Evolutionary conservation across 192 early-diverging fungal genomes (phyloP).

Genomic region (Umbelopsis ramanniana): DNA sequence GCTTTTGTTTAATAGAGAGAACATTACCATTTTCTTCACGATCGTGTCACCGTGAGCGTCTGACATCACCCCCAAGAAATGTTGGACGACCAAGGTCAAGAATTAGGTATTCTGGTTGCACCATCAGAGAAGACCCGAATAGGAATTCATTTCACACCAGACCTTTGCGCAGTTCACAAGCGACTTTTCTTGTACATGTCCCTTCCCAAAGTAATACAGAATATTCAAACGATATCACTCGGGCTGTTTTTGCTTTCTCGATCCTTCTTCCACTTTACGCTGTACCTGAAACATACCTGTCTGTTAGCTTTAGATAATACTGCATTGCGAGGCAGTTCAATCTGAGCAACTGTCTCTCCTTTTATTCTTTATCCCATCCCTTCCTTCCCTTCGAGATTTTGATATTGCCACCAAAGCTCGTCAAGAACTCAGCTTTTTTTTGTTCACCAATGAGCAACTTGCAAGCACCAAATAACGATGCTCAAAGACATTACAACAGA

Average conservation of each 20-base stretch:
- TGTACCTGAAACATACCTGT: conserved; percentile 14
- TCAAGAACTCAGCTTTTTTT: not conserved
- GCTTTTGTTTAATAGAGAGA: not conserved
- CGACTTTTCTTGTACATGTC: conserved; percentile 3
- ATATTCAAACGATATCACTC: conserved; percentile 6
- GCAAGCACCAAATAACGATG: not conserved
- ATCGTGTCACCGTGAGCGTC: conserved; percentile 22
- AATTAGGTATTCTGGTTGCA: conserved; percentile 14
- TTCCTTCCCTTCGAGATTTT: not conserved
- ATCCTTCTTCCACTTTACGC: not conserved
- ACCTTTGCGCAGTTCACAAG: conserved; percentile 2
- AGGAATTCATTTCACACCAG: conserved; percentile 21
- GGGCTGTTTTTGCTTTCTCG: conserved; percentile 11
- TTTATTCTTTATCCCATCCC: conserved; percentile 10
- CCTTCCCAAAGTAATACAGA: conserved; percentile 23
- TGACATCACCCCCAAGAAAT: conserved; percentile 18
- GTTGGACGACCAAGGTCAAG: conserved; percentile 9
- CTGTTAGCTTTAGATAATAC: conserved; percentile 10
- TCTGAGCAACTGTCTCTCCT: conserved; percentile 17
- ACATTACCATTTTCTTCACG: conserved; percentile 12
- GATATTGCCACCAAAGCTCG: not conserved
- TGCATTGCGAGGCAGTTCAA: conserved; percentile 15
- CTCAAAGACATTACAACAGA: conserved; percentile 12
- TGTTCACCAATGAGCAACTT: conserved; percentile 17
- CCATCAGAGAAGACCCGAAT: conserved; percentile 7